These are phyloP conservation scores for Scopulariopsis brevicaulis DNA, from an alignment of 2,329 filamentous ascomycete genomes.

Conservation along the genomic window DNA sequence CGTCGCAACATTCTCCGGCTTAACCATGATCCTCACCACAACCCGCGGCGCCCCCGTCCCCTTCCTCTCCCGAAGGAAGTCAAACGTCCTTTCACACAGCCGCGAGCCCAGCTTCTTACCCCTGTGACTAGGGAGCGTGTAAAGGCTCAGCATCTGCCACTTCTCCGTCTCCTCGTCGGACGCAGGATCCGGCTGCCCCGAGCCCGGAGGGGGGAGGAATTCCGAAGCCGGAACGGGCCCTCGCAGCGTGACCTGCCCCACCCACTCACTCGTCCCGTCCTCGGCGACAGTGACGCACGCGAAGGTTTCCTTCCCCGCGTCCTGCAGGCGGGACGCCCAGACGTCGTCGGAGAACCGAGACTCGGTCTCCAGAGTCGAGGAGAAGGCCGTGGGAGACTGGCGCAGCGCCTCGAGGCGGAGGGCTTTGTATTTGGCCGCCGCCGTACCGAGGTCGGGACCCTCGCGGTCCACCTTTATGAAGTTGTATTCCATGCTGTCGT, in stretches of 20 bases:
- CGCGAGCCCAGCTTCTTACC: constrained; percentile 6
- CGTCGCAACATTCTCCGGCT: not conserved
- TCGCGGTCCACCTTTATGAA: not conserved
- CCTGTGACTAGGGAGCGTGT: constrained; percentile 6
- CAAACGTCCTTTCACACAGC: constrained; percentile 7
- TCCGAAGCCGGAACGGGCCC: constrained; percentile 2
- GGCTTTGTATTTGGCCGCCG: not conserved
- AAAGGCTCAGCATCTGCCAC: constrained; percentile 10
- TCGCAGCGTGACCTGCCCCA: constrained; percentile 6
- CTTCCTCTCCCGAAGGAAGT: constrained; percentile 1
- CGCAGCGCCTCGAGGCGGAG: not conserved
- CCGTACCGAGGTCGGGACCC: not conserved
- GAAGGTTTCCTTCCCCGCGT: constrained; percentile 3
- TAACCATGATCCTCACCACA: not conserved
- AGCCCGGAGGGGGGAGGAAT: not conserved
- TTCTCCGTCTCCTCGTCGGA: constrained; percentile 5
- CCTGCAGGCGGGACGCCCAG: not conserved
- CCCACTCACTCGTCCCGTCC: not conserved
- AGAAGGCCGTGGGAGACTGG: not conserved
- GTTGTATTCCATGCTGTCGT: not conserved
- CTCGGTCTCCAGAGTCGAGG: not conserved
- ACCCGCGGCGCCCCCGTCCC: not conserved
- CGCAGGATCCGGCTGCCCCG: not conserved
- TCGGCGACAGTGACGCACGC: not conserved
- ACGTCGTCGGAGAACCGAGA: not conserved